These are phyloP conservation scores for Bertia moriformis DNA, from an alignment of 2,329 filamentous ascomycete genomes.

Conservation along the genomic window DNA sequence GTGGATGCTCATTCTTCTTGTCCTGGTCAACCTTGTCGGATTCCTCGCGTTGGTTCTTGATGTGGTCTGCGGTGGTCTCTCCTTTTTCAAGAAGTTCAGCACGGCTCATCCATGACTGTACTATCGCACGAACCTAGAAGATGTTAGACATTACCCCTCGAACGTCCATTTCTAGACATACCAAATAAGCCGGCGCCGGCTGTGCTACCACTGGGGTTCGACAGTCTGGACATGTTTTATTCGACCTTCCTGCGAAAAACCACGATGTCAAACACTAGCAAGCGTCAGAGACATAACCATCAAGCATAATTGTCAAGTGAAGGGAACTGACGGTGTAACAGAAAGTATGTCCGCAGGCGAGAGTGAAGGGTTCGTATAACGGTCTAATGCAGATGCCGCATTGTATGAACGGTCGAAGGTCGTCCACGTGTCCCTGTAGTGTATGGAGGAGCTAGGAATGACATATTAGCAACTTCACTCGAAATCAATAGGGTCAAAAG, in stretches of 20 bases:
- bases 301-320: no score
- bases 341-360: slow-evolving; percentile 1
- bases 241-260: not conserved
- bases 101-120: not conserved
- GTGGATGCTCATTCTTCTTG: not conserved
- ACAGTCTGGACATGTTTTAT: slow-evolving; percentile 1
- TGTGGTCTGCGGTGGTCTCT: not conserved
- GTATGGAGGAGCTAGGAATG: not conserved
- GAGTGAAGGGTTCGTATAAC: not conserved
- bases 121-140: not conserved
- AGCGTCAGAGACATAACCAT: no score
- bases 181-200: not conserved
- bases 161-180: no score
- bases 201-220: not conserved
- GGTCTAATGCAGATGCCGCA: not conserved
- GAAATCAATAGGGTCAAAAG: no score
- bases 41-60: not conserved
- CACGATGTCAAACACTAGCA: not conserved
- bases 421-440: slow-evolving; percentile 1
- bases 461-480: not conserved
- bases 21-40: not conserved
- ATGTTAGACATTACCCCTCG: no score
- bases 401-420: not conserved
- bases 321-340: not conserved
- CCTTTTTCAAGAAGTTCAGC: not conserved